Evolutionary conservation across 2,329 filamentous ascomycete species (phyloP), one percentile per base, ranked within the genome.

Genomic region (Ceratocystis eucalypticola): DNA sequence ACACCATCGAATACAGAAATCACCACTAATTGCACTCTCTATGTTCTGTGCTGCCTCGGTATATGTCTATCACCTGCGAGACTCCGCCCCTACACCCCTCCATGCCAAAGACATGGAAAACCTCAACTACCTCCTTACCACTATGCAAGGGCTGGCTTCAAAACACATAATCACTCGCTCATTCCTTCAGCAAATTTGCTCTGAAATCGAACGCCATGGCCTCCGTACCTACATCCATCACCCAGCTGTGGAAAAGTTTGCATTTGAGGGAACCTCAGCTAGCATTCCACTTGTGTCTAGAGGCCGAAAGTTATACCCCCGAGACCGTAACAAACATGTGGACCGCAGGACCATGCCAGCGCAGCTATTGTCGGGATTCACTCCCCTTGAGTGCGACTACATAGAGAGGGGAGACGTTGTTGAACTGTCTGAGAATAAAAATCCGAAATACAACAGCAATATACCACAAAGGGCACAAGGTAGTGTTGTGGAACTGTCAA

Each of bases 21-120:
- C 67, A 12, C 88, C 89, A 0, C 88, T 93, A 72, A 83, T 89
- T 66, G 88, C 90, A 0, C 86, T 96, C 70, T 91, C 90, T 65
- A 78, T 96, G 20, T 96, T 96, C 72, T 88, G 91, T 46, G 88
- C 92, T 17, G 86, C 87, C 2, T 86, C 91, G 0, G 91, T 96
- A 0, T 96, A 92, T 69, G 82, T 94, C 1, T 87, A 94, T 70
- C 85, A 90, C 69, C 81, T 90, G 37, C 89, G 88, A 71, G 84
- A 84, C 22, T 78, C 84, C 61, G 84, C 85, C 0, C 78, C 82
- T 8, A 82, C 86, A 70, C 80, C 77, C 70, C 83, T 81, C 70
- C 84, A 80, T 71, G 78, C 77, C 20, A 71, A 72, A 3, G 72
- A 78, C 55, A 70, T 74, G 7, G 74, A 76, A 7, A 82, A 81